A percentile compares a stretch with the other conserved stretches of the same genome.
These are phyloP conservation scores for Solanum virginianum DNA, from an alignment of 257 asterid genomes.

Conservation along the genomic window DNA sequence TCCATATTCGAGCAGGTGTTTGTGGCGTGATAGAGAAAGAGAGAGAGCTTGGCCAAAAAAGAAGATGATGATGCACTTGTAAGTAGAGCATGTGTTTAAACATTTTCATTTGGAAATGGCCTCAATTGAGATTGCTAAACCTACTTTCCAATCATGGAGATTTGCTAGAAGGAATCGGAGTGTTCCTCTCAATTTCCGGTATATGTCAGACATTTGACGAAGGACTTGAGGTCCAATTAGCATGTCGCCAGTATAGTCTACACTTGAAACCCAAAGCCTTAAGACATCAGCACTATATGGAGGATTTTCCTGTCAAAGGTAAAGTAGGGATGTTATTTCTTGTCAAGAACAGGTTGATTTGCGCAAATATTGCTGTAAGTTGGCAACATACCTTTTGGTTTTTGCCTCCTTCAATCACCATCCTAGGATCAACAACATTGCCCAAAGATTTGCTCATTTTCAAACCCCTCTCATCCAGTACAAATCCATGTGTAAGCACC, in stretches of 20 bases:
- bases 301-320: slow-evolving; percentile 49
- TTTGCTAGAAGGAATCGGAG: slow-evolving; percentile 88
- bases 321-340: slow-evolving; percentile 8
- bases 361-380: not conserved
- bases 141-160: slow-evolving; percentile 96
- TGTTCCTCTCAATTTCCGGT: slow-evolving; percentile 93
- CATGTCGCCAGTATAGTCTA: slow-evolving; percentile 89
- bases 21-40: not conserved
- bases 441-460: slow-evolving; percentile 98
- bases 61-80: not conserved
- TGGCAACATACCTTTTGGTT: slow-evolving; percentile 46
- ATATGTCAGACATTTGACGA: slow-evolving; percentile 92
- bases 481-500: slow-evolving; percentile 94
- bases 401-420: slow-evolving; percentile 87
- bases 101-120: not conserved
- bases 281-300: slow-evolving; percentile 92
- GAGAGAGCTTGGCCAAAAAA: not conserved
- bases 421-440: slow-evolving; percentile 88
- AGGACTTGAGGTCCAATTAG: slow-evolving; percentile 77
- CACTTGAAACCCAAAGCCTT: slow-evolving; percentile 97
- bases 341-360: not conserved
- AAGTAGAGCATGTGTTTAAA: not conserved
- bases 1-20: not conserved
- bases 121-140: slow-evolving; percentile 2
- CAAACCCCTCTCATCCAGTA: slow-evolving; percentile 85